Base-by-base conservation (phyloP, 2,329 filamentous ascomycete species). In the Neophaeococcomyces mojaviensis region DNA sequence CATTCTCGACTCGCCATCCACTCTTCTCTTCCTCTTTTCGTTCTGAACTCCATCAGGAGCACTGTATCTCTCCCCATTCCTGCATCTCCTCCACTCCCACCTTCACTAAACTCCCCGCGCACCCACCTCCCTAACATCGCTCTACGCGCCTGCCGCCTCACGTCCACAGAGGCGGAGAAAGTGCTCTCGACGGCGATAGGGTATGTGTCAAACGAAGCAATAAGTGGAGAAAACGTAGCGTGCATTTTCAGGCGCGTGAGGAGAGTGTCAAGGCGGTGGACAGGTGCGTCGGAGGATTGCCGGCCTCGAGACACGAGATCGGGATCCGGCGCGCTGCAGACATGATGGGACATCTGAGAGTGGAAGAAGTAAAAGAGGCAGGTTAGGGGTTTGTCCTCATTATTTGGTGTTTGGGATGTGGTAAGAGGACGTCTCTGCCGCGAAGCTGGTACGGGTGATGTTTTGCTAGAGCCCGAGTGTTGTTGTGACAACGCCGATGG, bases 281-380 rank as follows among this genome's bases (percentile, higher is more conserved):
- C 49, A 12, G 39, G 46, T 12, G 34, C 36, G 39, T 49, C 47
- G 9, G 24, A 39, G 6, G 46, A n/a, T 10, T 40, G 36, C 32
- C 44, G 47, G 15, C 46, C 45, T 45, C 45, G 31, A 13, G 44
- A 46, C 13, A 51, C 50, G 33, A 52, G 44, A 19, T 49, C 43
- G 37, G 39, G 44, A 32, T 53, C 48, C 24, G 37, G 33, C 39
- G 53, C 46, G 20, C 39, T 32, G 37, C 56, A 48, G 18, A 58
- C 49, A 40, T 61, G 55, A 18, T 46, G 45, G 33, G 52, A 50
- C 58, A 60, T 59, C 31, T 60, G 55, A 20, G 55, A 58, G 15
- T 53, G 55, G 41, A 58, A 59, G 47, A 59, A 56, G 39, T 47
- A 61, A 33, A 60, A 58, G 46, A 61, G 57, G 46, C 58, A 58